Evolutionary conservation across 2,329 filamentous ascomycete species (phyloP), one percentile per base, ranked within the genome.

Genomic region (Periconia macrospinosa): DNA sequence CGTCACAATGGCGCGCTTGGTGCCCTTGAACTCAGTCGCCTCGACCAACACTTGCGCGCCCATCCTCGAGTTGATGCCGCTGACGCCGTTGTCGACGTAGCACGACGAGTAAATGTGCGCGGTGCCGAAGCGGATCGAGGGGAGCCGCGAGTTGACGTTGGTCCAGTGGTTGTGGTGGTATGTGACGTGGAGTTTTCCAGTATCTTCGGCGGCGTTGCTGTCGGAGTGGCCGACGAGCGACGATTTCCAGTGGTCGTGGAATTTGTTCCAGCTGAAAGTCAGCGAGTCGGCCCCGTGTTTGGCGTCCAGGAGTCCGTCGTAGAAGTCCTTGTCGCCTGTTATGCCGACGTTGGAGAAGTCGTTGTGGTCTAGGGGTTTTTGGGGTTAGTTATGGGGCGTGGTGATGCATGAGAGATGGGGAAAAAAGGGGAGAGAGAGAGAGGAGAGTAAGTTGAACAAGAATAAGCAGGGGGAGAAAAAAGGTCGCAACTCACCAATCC

Each of bases 151-250:
- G 78, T 86, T 84, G 66, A 87, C 73, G 74, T 86, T 86, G 61
- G 67, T 68, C 79, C 80, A 89, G 76, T 81, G 77, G 80, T 89
- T 89, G 79, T 88, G 84, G 75, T 82, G 81, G 70, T 86, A 87
- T 52, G 86, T 88, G 46, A 89, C 76, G 66, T 77, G 81, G 33
- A 89, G 78, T 67, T 85, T 79, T 61, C 85, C 86, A 1, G 66
- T 82, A 74, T 89, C 86, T 27, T 63, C 61, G 46, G 63, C 73
- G 23, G 60, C 72, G 72, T 85, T 85, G 73, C 59, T 79, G 76
- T 86, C 82, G 27, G 78, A 81, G 77, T 86, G 84, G 15, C 83
- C 84, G 51, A 85, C 73, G 14, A 86, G 77, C 0, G 80, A 82
- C n/a, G 78, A 82, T 71, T 86, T 86, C 78, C 79, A 86, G 78